Evolutionary conservation across 192 early-diverging fungal genomes (phyloP).

Genomic region (Coemansia erecta): DNA sequence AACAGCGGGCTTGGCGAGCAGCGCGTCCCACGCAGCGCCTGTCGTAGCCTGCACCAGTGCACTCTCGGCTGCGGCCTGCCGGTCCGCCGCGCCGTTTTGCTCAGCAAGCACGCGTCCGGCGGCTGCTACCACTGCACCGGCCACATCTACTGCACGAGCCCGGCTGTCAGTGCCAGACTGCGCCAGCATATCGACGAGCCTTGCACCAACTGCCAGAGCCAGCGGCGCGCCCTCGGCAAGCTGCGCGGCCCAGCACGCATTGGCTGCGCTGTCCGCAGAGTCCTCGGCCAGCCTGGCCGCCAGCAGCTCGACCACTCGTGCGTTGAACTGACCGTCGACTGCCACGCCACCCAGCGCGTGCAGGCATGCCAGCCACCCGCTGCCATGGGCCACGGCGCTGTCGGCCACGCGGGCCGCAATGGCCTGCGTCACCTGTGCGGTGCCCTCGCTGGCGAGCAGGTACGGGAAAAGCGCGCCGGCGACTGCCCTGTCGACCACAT

Average conservation of each 20-base stretch:
- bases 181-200: constrained; percentile 20
- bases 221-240: constrained; percentile 5
- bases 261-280: neutral
- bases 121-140: constrained; percentile 13
- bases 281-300: constrained; percentile 18
- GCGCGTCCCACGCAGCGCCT: constrained; percentile 13
- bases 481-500: constrained; percentile 5
- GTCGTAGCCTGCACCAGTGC: constrained; percentile 7
- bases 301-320: constrained; percentile 6
- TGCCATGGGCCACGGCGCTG: constrained; percentile 9
- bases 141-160: constrained; percentile 9
- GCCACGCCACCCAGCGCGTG: neutral
- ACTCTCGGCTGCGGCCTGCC: neutral
- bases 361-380: constrained; percentile 34
- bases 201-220: constrained; percentile 27
- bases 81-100: too few relatives aligned
- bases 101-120: constrained; percentile 5
- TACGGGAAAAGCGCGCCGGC: constrained; percentile 24
- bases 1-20: constrained; percentile 13
- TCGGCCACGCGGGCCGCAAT: constrained; percentile 1
- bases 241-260: constrained; percentile 18
- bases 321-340: constrained; percentile 11
- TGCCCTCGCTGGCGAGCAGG: constrained; percentile 4
- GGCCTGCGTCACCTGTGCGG: constrained; percentile 14
- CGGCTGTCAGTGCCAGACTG: neutral